Evolutionary conservation across 345 rosid species (phyloP).

Genomic region (Capsella bursapastoris): DNA sequence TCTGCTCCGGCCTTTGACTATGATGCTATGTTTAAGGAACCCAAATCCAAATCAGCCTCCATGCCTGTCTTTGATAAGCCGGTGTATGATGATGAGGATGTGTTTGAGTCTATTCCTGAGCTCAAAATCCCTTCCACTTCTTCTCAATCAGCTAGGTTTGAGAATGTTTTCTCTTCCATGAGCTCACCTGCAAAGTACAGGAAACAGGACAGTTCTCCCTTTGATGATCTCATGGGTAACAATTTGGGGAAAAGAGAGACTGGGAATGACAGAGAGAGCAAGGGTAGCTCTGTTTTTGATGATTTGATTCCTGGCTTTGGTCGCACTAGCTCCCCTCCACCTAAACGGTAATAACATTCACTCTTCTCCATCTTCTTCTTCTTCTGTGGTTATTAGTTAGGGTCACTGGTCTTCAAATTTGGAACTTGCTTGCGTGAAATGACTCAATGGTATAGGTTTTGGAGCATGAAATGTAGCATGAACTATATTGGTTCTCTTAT

Average conservation of each 20-base stretch:
- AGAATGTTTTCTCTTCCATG: constrained; percentile 51
- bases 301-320: constrained; percentile 82
- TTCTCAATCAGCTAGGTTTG: constrained; percentile 48
- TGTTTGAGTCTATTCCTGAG: constrained; percentile 71
- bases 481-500: neutral
- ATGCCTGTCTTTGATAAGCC: constrained; percentile 72
- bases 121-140: constrained; percentile 53
- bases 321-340: constrained; percentile 55
- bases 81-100: constrained; percentile 75
- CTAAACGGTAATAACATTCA: constrained; percentile 47
- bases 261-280: constrained; percentile 36
- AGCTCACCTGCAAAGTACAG: constrained; percentile 41
- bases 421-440: constrained; percentile 6
- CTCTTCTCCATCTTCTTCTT: neutral
- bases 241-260: constrained; percentile 51
- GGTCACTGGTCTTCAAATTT: neutral
- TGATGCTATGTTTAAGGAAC: constrained; percentile 54
- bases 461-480: neutral
- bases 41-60: constrained; percentile 44
- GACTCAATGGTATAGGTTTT: neutral
- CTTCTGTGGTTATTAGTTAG: neutral
- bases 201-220: constrained; percentile 42
- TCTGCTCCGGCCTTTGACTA: constrained; percentile 52
- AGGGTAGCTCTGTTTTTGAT: constrained; percentile 57
- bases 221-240: constrained; percentile 66